phyloP scores from a whole-genome alignment of 2,329 filamentous ascomycete species.

The Lachnellula willkommii region DNA sequence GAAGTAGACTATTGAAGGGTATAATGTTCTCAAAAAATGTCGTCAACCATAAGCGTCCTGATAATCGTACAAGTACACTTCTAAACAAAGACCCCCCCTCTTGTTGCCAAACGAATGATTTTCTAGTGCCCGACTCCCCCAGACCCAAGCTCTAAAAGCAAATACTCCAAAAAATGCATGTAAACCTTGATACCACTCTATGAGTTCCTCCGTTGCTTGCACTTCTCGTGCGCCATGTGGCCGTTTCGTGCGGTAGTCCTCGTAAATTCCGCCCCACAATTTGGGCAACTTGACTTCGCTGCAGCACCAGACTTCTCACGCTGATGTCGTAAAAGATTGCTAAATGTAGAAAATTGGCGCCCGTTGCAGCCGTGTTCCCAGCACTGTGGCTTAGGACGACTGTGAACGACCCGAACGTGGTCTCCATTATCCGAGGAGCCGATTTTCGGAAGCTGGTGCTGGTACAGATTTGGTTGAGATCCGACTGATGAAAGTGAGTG shows the following conservation, averaged over 20 bases:
- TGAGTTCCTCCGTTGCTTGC: constrained; percentile 63
- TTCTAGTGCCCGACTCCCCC: constrained; percentile 5
- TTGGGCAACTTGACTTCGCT: constrained; percentile 80
- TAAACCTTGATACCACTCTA: constrained; percentile 19
- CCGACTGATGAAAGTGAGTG: constrained; percentile 25
- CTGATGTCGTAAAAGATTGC: constrained; percentile 87
- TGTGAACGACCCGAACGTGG: constrained; percentile 65
- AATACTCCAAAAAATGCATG: constrained; percentile 13
- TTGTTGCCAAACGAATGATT: constrained; percentile 17
- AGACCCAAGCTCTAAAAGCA: constrained; percentile 3
- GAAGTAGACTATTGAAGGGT: constrained; percentile 18
- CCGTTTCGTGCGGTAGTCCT: constrained; percentile 84
- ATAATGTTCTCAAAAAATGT: constrained; percentile 6
- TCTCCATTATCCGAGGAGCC: constrained; percentile 38
- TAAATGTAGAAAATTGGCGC: constrained; percentile 91
- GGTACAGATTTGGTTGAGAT: constrained; percentile 27
- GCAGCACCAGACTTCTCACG: constrained; percentile 91
- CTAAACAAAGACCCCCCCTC: background rate
- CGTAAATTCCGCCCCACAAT: constrained; percentile 91
- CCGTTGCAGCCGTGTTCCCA: constrained; percentile 98
- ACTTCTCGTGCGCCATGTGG: constrained; percentile 83
- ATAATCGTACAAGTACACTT: background rate
- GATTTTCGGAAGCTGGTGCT: constrained; percentile 32
- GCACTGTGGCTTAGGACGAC: constrained; percentile 86
- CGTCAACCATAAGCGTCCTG: constrained; percentile 4